Conservation (phyloP, 352 stramenopile genomes). For the Phytopythium cucurbitacearum region DNA sequence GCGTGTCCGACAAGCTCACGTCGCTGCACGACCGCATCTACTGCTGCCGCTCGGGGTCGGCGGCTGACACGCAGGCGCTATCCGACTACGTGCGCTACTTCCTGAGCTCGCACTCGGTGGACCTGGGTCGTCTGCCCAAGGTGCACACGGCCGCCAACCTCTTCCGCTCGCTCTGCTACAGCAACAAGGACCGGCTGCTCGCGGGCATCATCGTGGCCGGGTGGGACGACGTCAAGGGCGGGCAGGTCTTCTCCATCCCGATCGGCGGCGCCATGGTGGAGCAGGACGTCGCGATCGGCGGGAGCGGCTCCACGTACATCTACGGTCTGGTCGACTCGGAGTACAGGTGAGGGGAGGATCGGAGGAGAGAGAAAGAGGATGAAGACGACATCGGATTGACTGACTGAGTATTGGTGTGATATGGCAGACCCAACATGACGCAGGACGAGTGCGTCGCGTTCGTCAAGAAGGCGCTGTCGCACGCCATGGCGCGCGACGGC, state of each 20-base stretch:
- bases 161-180: constrained; percentile 95
- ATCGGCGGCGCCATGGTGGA: constrained; percentile 95
- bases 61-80: constrained; percentile 96
- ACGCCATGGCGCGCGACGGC: constrained; percentile 98
- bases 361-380: background rate
- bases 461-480: constrained; percentile 93
- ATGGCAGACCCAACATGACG: constrained; percentile 89
- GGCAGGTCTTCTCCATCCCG: constrained; percentile 95
- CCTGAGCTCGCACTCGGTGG: constrained; percentile 64
- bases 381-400: constrained; percentile 1
- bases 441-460: constrained; percentile 94
- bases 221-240: constrained; percentile 95
- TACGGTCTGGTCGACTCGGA: constrained; percentile 95
- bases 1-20: constrained; percentile 98
- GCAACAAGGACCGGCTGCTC: constrained; percentile 96
- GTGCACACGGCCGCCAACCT: constrained; percentile 98
- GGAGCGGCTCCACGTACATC: constrained; percentile 97
- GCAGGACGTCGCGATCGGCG: constrained; percentile 96
- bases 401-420: background rate
- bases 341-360: constrained; percentile 60
- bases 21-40: constrained; percentile 96
- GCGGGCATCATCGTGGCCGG: constrained; percentile 97
- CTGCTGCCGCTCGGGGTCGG: constrained; percentile 96
- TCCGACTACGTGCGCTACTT: constrained; percentile 84
- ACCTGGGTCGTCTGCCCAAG: constrained; percentile 89